phyloP scores from a whole-genome alignment of 2,329 filamentous ascomycete genomes.

The Lithohypha guttulata region DNA sequence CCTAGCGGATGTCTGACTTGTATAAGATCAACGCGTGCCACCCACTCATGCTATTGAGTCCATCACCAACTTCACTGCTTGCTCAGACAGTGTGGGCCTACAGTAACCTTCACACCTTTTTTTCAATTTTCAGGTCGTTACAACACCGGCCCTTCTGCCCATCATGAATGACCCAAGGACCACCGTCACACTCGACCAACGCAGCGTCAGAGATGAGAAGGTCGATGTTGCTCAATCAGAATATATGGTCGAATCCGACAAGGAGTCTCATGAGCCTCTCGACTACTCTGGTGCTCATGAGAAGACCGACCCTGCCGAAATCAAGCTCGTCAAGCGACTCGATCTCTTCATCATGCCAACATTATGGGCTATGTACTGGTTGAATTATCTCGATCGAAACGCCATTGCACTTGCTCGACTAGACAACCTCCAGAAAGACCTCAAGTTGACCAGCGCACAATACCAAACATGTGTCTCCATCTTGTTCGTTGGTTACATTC shows the following conservation, averaged over 20 bases:
- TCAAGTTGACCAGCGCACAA: conserved; percentile 22
- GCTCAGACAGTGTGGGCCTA: too few relatives aligned
- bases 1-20: too few relatives aligned
- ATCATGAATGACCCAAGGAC: too few relatives aligned
- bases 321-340: conserved; percentile 29
- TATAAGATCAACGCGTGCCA: too few relatives aligned
- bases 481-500: conserved; percentile 22
- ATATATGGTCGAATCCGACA: not conserved
- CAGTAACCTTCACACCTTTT: too few relatives aligned
- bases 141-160: too few relatives aligned
- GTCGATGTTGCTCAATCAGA: too few relatives aligned
- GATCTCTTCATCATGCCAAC: conserved; percentile 31
- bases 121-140: too few relatives aligned
- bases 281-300: conserved; percentile 32
- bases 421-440: conserved; percentile 22
- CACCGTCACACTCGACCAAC: too few relatives aligned
- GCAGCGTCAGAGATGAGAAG: not conserved
- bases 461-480: conserved; percentile 26
- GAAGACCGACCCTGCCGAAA: conserved; percentile 31
- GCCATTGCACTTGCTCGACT: conserved; percentile 26
- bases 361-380: conserved; percentile 30
- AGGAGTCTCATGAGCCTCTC: conserved; percentile 11
- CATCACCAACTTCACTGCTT: too few relatives aligned
- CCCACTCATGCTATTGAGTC: too few relatives aligned
- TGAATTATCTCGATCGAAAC: conserved; percentile 27